Conservation (phyloP, 1,284 basidiomycete species). For the Lentinula novae-zelandiae region DNA sequence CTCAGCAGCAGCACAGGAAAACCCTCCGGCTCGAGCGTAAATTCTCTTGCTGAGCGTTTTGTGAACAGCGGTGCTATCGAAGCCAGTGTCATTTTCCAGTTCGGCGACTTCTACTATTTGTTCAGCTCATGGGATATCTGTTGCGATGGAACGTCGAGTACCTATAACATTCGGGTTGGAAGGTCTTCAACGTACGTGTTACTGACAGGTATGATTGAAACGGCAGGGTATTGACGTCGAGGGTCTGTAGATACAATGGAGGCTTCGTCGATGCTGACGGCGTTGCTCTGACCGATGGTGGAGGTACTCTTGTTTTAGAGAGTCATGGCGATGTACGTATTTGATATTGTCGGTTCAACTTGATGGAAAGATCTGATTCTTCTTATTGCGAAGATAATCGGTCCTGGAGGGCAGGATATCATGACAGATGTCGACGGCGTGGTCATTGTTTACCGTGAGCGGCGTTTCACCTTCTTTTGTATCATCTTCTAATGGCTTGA, state of each 20-base stretch:
- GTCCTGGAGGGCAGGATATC: constrained; percentile 42
- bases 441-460: constrained; percentile 40
- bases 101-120: constrained; percentile 47
- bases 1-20: constrained; percentile 41
- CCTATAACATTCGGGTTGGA: constrained; percentile 58
- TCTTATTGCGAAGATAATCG: constrained; percentile 33
- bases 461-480: constrained; percentile 15
- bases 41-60: constrained; percentile 40
- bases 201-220: not conserved
- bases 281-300: constrained; percentile 41
- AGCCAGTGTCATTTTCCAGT: constrained; percentile 42
- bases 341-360: too few relatives aligned
- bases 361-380: not conserved
- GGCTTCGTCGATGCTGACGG: constrained; percentile 46
- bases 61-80: constrained; percentile 42
- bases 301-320: constrained; percentile 49
- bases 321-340: constrained; percentile 38
- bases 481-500: constrained; percentile 16
- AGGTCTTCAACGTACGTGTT: constrained; percentile 38
- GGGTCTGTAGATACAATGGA: constrained; percentile 30
- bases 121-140: constrained; percentile 57
- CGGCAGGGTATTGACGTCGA: not conserved
- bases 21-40: constrained; percentile 32
- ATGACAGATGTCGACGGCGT: constrained; percentile 33
- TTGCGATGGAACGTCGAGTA: constrained; percentile 48